phyloP scores from a whole-genome alignment of 176 grass and related monocot species.

The Bonia amplexicaulis region DNA sequence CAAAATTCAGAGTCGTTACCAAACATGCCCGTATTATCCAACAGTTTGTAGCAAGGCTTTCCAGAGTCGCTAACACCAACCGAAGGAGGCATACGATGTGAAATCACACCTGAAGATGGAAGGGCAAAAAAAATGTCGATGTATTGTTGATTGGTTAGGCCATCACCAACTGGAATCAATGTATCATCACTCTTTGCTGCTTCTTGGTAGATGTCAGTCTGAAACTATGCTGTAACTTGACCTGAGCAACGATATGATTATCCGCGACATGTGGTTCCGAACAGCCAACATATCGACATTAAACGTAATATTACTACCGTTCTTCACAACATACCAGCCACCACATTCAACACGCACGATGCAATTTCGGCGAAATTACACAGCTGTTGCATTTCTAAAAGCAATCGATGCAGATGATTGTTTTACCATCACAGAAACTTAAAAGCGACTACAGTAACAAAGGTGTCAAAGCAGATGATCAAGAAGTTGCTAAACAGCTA shows the following conservation, averaged over 20 bases:
- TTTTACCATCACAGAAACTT: neutral
- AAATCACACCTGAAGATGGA: neutral
- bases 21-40: too few relatives aligned
- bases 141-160: neutral
- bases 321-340: neutral
- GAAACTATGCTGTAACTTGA: neutral
- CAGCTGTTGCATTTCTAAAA: neutral
- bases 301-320: neutral
- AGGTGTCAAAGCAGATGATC: neutral
- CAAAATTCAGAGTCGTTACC: too few relatives aligned
- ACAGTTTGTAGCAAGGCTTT: too few relatives aligned
- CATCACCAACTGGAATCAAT: neutral
- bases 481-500: constrained; percentile 18
- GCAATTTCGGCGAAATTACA: neutral
- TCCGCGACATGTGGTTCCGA: neutral
- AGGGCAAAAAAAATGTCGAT: neutral
- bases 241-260: neutral
- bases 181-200: neutral
- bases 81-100: neutral
- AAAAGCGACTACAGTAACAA: neutral
- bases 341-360: neutral
- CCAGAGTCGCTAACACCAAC: neutral
- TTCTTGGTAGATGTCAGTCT: neutral
- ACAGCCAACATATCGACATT: neutral
- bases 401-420: neutral